Base-by-base conservation (phyloP, 495 filamentous ascomycete species). In the Annulohypoxylon nitens region DNA sequence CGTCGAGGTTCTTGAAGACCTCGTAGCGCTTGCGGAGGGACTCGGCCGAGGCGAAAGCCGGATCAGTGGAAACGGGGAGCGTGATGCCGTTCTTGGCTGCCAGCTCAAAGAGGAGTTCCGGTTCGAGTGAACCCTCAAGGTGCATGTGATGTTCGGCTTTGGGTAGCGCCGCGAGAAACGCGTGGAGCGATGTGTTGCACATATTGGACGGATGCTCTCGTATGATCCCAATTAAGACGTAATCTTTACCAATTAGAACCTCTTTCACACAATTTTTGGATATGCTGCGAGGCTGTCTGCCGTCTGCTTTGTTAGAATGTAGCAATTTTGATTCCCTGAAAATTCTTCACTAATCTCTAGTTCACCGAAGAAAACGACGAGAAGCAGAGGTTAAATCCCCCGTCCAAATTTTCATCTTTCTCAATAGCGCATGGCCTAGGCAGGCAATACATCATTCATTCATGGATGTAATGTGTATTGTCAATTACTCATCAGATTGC, bases 101-200 rank as follows among this genome's bases (percentile, higher is more conserved):
- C 36, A 95, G 88, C 18, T 82, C 64, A 83, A 94, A 94, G 70
- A 93, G 89, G 18, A 93, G 82, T 47, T 84, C 78, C 12, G 91
- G 90, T 23, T 87, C 87, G 23, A 94, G 83, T 16, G 90, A 88
- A 57, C 92, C 92, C 76, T 93, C 91, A 4, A 94, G 83, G 73
- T 94, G 92, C 60, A 94, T 86, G 78, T 96, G 92, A 77, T 93
- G 92, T 71, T 94, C 93, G 80, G 87, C 91, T 84, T 93, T 94
- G 43, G 92, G 92, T 26, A 94, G 87, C 23, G 85, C 84, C 41
- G 83, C 79, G 37, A 95, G 87, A 75, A 93, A 89, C 37, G 82
- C 70, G 78, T 93, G 91, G 43, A 87, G 75, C n/a, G 78, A 53
- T 11, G 81, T 78, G 67, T 85, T 81, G 78, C 87, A 89, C 88